Evolutionary conservation across 192 early-diverging fungal genomes (phyloP).

Genomic region (Backusella tarrabulga): DNA sequence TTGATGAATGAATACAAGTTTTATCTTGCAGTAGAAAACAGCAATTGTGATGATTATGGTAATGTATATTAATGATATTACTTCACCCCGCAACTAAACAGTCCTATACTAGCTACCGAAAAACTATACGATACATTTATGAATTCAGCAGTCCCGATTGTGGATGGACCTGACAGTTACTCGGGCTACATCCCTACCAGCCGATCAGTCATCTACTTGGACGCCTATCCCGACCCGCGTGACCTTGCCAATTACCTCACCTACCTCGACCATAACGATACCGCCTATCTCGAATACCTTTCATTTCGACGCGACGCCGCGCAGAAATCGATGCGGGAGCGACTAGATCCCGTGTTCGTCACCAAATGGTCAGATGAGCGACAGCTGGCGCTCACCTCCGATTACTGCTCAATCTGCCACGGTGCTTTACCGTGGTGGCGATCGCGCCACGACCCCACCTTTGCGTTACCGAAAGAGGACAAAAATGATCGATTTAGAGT

Average conservation of each 20-base stretch:
- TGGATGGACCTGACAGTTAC: conserved; percentile 16
- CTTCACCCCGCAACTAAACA: too few relatives aligned
- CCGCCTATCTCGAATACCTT: conserved; percentile 15
- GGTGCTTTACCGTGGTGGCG: background rate
- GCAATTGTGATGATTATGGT: conserved; percentile 27
- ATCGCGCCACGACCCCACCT: background rate
- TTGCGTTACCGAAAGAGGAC: background rate
- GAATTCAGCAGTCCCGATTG: conserved; percentile 20
- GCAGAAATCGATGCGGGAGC: background rate
- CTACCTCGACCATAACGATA: conserved; percentile 14
- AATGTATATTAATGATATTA: background rate
- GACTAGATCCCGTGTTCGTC: conserved; percentile 7
- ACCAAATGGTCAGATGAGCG: conserved; percentile 1
- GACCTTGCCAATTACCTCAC: conserved; percentile 17
- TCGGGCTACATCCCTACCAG: conserved; percentile 2
- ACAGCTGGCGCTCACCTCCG: background rate
- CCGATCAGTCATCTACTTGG: conserved; percentile 15
- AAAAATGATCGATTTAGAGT: conserved; percentile 8
- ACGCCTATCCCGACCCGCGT: conserved; percentile 20
- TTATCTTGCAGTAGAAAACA: conserved; percentile 21
- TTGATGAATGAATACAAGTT: conserved; percentile 27
- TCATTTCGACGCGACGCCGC: background rate
- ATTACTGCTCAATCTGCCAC: conserved; percentile 21
- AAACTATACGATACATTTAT: conserved; percentile 18
- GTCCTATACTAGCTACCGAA: conserved; percentile 12